Percentiles rank a stretch among this genome's conserved stretches.
These are phyloP conservation scores for Aspergillus transmontanensis DNA, from an alignment of 2,329 filamentous ascomycete species.

Conservation along the genomic window DNA sequence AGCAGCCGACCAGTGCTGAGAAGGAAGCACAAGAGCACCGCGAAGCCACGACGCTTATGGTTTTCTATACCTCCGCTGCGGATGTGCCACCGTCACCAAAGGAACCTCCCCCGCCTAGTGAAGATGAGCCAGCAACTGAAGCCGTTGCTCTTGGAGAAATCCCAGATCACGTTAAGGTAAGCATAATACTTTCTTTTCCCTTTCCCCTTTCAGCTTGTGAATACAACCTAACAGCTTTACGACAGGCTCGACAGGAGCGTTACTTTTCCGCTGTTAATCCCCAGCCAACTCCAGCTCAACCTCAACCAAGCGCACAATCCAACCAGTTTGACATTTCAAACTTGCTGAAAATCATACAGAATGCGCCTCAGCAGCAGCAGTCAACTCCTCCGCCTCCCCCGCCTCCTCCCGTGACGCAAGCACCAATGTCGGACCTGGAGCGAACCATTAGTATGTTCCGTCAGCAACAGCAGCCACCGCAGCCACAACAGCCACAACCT, in stretches of 20 bases:
- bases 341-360: slow-evolving; percentile 45
- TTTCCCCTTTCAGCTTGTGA: background rate
- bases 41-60: slow-evolving; percentile 52
- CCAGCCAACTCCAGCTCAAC: slow-evolving; percentile 28
- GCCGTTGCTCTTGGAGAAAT: slow-evolving; percentile 47
- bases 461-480: slow-evolving; percentile 29
- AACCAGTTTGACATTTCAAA: slow-evolving; percentile 42
- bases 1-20: slow-evolving; percentile 43
- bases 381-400: slow-evolving; percentile 32
- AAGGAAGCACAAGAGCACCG: slow-evolving; percentile 49
- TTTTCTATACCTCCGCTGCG: slow-evolving; percentile 48
- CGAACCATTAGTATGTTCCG: slow-evolving; percentile 45
- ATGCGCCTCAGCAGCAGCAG: slow-evolving; percentile 33
- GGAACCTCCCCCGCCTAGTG: slow-evolving; percentile 44
- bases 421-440: slow-evolving; percentile 33
- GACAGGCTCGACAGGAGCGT: slow-evolving; percentile 44
- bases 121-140: slow-evolving; percentile 39
- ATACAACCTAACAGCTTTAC: slow-evolving; percentile 15
- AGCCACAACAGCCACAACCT: slow-evolving; percentile 27
- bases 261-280: slow-evolving; percentile 42
- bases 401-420: slow-evolving; percentile 23
- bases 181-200: background rate
- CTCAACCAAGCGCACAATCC: slow-evolving; percentile 25
- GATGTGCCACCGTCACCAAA: slow-evolving; percentile 52
- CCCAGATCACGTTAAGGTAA: slow-evolving; percentile 44